phyloP scores from a whole-genome alignment of 495 filamentous ascomycete genomes.

The Trichoderma gamsii region DNA sequence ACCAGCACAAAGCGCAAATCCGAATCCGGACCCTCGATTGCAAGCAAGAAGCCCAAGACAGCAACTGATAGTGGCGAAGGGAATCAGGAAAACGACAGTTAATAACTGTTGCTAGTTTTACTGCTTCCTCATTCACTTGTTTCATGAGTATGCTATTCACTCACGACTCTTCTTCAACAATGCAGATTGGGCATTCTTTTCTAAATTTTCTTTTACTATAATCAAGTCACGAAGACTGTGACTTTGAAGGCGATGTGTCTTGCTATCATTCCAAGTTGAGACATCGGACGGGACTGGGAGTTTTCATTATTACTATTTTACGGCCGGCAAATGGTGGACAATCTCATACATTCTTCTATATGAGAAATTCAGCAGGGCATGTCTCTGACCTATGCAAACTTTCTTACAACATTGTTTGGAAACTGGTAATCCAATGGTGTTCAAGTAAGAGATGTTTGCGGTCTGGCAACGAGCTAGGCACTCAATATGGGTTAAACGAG shows the following conservation, averaged over 20 bases:
- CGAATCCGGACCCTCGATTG: slow-evolving; percentile 35
- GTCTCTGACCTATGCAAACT: background rate
- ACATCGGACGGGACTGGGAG: slow-evolving; percentile 3
- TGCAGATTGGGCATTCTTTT: slow-evolving; percentile 21
- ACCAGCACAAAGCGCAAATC: slow-evolving; percentile 41
- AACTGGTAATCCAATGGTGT: background rate
- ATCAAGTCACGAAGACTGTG: slow-evolving; percentile 4
- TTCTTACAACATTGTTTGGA: background rate
- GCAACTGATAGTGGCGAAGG: slow-evolving; percentile 29
- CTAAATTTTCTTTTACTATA: background rate
- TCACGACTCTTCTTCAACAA: slow-evolving; percentile 20
- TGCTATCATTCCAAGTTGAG: background rate
- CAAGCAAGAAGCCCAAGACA: slow-evolving; percentile 52
- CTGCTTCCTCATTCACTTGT: background rate
- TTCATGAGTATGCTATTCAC: slow-evolving; percentile 15
- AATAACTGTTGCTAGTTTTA: slow-evolving; percentile 17
- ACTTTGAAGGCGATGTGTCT: slow-evolving; percentile 8
- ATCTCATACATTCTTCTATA: background rate
- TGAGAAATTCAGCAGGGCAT: background rate
- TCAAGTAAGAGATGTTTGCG: background rate
- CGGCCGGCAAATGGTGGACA: slow-evolving; percentile 2
- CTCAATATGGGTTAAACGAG: background rate
- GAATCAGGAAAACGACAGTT: slow-evolving; percentile 33
- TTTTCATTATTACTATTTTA: slow-evolving; percentile 6
- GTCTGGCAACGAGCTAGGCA: background rate